A percentile compares a stretch with the other conserved stretches of the same genome.
Evolutionary conservation across 1,139 yeast genomes (phyloP).

Genomic region (Arxiozyma slooffiae): DNA sequence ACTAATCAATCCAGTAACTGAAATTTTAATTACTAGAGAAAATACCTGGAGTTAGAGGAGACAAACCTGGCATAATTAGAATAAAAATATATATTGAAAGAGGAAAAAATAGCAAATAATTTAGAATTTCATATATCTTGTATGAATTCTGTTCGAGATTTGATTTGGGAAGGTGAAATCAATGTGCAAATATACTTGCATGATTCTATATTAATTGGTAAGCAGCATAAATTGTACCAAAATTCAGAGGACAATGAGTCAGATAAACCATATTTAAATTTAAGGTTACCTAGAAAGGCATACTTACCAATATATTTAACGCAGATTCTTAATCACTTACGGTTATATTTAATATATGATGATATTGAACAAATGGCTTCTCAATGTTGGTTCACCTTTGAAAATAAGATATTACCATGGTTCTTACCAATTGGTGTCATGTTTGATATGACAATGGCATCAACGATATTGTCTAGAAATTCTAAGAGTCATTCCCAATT

Average conservation of each 20-base stretch:
- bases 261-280: conserved; percentile 8
- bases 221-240: not conserved
- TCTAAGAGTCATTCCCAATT: not conserved
- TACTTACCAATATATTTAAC: conserved; percentile 48
- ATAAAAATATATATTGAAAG: not conserved
- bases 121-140: conserved; percentile 11
- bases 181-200: conserved; percentile 32
- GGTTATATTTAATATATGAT: conserved; percentile 32
- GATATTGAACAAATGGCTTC: conserved; percentile 30
- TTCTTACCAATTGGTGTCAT: conserved; percentile 68
- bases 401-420: conserved; percentile 62
- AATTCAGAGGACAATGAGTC: not conserved
- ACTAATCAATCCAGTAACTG: too few relatives aligned
- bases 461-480: not conserved
- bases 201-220: not conserved
- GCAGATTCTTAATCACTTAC: conserved; percentile 38
- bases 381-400: conserved; percentile 61
- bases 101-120: not conserved
- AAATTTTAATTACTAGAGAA: too few relatives aligned
- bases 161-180: conserved; percentile 50
- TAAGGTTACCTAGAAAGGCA: conserved; percentile 37
- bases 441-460: conserved; percentile 36
- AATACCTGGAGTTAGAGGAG: too few relatives aligned
- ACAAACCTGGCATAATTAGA: not conserved
- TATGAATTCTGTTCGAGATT: conserved; percentile 32